phyloP scores from a whole-genome alignment of 2,329 filamentous ascomycete genomes.

The Monilinia aucupariae region DNA sequence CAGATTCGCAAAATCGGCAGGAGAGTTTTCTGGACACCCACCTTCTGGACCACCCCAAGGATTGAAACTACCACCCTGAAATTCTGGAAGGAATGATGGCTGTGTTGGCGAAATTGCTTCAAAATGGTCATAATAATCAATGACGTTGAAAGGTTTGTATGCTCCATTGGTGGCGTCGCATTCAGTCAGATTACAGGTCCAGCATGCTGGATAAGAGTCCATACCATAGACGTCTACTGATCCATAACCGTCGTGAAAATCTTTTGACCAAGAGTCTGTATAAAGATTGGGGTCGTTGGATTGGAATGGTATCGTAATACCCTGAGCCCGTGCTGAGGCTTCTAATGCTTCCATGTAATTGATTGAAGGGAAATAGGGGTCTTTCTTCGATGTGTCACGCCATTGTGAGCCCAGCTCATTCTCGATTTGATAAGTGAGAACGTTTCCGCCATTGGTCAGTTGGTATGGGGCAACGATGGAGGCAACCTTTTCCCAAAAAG shows the following conservation, averaged over 20 bases:
- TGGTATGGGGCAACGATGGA: slow-evolving; percentile 47
- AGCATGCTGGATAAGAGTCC: slow-evolving; percentile 53
- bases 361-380: slow-evolving; percentile 44
- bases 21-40: slow-evolving; percentile 43
- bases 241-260: slow-evolving; percentile 51
- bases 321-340: slow-evolving; percentile 47
- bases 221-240: slow-evolving; percentile 50
- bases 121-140: slow-evolving; percentile 36
- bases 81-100: slow-evolving; percentile 50
- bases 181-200: slow-evolving; percentile 57
- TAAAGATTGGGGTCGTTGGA: slow-evolving; percentile 57
- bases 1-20: slow-evolving; percentile 55
- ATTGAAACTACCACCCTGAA: slow-evolving; percentile 56
- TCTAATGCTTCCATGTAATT: slow-evolving; percentile 55
- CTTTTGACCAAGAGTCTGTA: slow-evolving; percentile 53
- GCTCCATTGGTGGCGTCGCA: slow-evolving; percentile 55
- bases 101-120: slow-evolving; percentile 32
- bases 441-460: slow-evolving; percentile 52
- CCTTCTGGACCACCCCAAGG: slow-evolving; percentile 54
- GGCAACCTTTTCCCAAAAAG: slow-evolving; percentile 48
- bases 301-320: slow-evolving; percentile 53
- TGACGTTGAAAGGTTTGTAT: slow-evolving; percentile 45
- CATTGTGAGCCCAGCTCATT: slow-evolving; percentile 48
- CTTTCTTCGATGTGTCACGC: slow-evolving; percentile 39
- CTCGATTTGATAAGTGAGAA: slow-evolving; percentile 52